These are phyloP conservation scores for Mycena capillaripes DNA, from an alignment of 768 basidiomycete genomes.

Conservation along the genomic window DNA sequence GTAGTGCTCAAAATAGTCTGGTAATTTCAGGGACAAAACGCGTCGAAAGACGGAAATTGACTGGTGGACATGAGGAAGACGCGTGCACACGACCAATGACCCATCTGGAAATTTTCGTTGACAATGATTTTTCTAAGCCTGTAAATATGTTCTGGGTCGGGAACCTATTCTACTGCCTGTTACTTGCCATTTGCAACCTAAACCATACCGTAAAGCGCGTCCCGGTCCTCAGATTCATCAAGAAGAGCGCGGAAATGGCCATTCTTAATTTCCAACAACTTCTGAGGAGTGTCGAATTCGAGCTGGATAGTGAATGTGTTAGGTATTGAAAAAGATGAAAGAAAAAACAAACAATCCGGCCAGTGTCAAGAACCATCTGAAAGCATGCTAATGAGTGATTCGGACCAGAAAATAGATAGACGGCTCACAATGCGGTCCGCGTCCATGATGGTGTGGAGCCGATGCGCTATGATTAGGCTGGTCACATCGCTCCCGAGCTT, in stretches of 20 bases:
- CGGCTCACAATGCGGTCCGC: slow-evolving; percentile 19
- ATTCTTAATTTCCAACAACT: slow-evolving; percentile 64
- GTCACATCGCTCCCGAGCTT: slow-evolving; percentile 17
- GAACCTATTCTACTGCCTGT: too few species aligned
- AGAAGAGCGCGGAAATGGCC: slow-evolving; percentile 67
- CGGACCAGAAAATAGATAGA: neutral
- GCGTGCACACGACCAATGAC: too few species aligned
- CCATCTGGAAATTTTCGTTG: too few species aligned
- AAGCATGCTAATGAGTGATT: slow-evolving; percentile 4
- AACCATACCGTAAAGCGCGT: slow-evolving; percentile 60
- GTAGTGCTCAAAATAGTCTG: too few species aligned
- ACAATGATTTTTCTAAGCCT: too few species aligned
- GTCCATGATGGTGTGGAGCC: slow-evolving; percentile 29
- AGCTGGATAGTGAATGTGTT: slow-evolving; percentile 42
- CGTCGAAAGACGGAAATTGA: too few species aligned
- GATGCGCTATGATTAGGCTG: slow-evolving; percentile 27
- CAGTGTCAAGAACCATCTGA: slow-evolving; percentile 32
- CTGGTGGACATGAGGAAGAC: slow-evolving; percentile 33
- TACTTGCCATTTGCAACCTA: neutral
- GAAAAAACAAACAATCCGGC: slow-evolving; percentile 24
- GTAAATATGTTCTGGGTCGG: too few species aligned
- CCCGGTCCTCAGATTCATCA: slow-evolving; percentile 69
- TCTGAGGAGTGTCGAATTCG: slow-evolving; percentile 67
- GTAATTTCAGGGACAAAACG: too few species aligned
- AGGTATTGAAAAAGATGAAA: neutral